A percentile compares a stretch with the other conserved stretches of the same genome.
Evolutionary conservation across 225 moss, liverwort and hornwort genomes (phyloP).

Genomic region (Bryum argenteum): DNA sequence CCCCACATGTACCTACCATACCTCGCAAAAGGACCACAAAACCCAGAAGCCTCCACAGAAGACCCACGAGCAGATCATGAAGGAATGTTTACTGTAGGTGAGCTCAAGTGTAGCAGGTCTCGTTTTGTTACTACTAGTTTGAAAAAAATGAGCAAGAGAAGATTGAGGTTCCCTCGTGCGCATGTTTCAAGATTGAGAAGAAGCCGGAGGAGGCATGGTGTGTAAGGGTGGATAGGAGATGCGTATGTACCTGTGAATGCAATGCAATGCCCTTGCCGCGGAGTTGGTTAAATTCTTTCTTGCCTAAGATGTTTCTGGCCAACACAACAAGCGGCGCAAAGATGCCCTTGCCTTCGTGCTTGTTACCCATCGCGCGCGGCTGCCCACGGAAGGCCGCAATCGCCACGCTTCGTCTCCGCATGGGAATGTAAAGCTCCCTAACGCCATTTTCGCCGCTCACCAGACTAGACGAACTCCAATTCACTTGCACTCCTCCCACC

Average conservation of each 20-base stretch:
- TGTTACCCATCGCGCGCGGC: conserved; percentile 65
- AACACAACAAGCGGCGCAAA: conserved; percentile 80
- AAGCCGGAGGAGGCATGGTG: too few species aligned
- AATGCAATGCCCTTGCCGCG: conserved; percentile 94
- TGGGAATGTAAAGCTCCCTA: conserved; percentile 23
- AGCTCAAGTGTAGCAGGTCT: too few species aligned
- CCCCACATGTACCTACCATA: too few species aligned
- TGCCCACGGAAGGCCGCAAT: conserved; percentile 41
- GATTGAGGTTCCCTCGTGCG: too few species aligned
- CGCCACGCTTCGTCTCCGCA: conserved; percentile 4
- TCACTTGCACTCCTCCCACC: conserved; percentile 28
- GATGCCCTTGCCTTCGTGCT: conserved; percentile 58
- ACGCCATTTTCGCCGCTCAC: conserved; percentile 28
- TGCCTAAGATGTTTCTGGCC: conserved; percentile 62
- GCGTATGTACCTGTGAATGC: conserved; percentile 78
- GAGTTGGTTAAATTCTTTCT: conserved; percentile 79
- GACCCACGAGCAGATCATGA: too few species aligned
- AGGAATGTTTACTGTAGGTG: too few species aligned
- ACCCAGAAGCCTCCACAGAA: too few species aligned
- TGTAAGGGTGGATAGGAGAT: not conserved
- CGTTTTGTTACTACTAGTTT: too few species aligned
- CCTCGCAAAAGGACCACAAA: too few species aligned
- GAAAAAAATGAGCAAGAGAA: too few species aligned
- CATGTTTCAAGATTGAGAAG: too few species aligned
- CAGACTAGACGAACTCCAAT: conserved; percentile 37